Conservation (phyloP, 2,329 filamentous ascomycete genomes). For the Chalara sp. region DNA sequence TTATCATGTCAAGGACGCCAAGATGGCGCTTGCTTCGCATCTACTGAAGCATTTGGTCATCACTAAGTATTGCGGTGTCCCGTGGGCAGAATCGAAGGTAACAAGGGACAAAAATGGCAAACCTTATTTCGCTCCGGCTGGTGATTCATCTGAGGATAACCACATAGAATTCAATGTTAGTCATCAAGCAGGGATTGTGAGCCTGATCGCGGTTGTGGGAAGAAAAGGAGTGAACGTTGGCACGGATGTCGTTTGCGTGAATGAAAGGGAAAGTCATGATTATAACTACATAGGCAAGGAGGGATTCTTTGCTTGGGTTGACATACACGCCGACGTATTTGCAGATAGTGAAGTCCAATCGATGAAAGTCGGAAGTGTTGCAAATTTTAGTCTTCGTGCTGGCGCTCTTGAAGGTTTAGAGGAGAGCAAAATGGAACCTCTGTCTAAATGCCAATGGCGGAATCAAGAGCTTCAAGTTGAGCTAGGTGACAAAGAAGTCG, state of each 20-base stretch:
- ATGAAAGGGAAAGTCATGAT: constrained; percentile 60
- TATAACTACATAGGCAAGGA: constrained; percentile 46
- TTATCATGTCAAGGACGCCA: constrained; percentile 64
- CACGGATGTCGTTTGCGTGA: constrained; percentile 69
- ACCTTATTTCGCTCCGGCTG: constrained; percentile 32
- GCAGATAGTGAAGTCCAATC: constrained; percentile 52
- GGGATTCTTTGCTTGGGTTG: constrained; percentile 62
- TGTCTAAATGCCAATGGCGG: constrained; percentile 22
- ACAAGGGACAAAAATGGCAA: constrained; percentile 43
- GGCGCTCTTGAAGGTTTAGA: constrained; percentile 10
- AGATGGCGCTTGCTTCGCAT: constrained; percentile 62
- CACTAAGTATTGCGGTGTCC: constrained; percentile 46
- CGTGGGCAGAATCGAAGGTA: constrained; percentile 54
- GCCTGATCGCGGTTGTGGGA: constrained; percentile 46
- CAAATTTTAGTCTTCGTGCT: constrained; percentile 6
- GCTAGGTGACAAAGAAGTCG: constrained; percentile 10
- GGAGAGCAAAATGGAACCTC: constrained; percentile 6
- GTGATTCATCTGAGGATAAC: constrained; percentile 1
- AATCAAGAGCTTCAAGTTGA: constrained; percentile 12
- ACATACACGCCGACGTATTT: constrained; percentile 67
- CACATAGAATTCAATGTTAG: constrained; percentile 64
- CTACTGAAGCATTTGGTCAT: constrained; percentile 69
- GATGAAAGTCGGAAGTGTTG: constrained; percentile 41
- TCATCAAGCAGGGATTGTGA: constrained; percentile 71
- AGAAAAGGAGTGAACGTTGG: constrained; percentile 45